A percentile compares a stretch with the other conserved stretches of the same genome.
Evolutionary conservation across 73 alveolate species (phyloP).

Genomic region (Paramecium octaurelia): DNA sequence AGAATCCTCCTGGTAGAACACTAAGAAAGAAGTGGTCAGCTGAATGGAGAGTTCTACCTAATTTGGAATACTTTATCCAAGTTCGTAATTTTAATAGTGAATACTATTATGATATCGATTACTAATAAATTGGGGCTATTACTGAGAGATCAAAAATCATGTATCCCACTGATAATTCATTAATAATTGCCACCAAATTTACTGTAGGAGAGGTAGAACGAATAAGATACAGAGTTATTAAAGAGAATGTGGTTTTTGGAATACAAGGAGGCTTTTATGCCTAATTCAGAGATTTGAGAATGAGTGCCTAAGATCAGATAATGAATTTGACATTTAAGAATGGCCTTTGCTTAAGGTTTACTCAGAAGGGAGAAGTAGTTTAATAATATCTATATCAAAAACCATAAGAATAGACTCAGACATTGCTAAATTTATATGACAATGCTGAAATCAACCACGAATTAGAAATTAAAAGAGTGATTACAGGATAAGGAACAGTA

Average conservation of each 20-base stretch:
- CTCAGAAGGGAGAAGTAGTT: conserved; percentile 49
- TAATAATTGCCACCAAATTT: conserved; percentile 73
- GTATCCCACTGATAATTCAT: conserved; percentile 94
- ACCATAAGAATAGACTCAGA: neutral
- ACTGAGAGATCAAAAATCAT: conserved; percentile 78
- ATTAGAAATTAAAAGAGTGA: conserved; percentile 59
- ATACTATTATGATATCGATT: conserved; percentile 79
- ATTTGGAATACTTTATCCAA: conserved; percentile 75
- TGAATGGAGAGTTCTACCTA: conserved; percentile 86
- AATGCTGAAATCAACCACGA: conserved; percentile 52
- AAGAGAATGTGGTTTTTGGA: conserved; percentile 59
- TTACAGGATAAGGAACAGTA: conserved; percentile 68
- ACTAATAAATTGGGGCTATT: conserved; percentile 78
- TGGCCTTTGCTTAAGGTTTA: conserved; percentile 49
- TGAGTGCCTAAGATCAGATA: conserved; percentile 8
- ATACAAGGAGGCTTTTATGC: conserved; percentile 39
- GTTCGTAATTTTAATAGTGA: conserved; percentile 47
- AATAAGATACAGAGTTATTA: conserved; percentile 47
- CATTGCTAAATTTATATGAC: conserved; percentile 51
- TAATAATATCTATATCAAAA: neutral
- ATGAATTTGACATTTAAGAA: conserved; percentile 44
- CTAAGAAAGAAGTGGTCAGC: conserved; percentile 77
- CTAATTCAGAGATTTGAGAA: neutral
- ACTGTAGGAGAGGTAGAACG: conserved; percentile 66
- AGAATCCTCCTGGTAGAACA: conserved; percentile 67